Evolutionary conservation across 352 stramenopile genomes (phyloP).

Genomic region (Halophytophthora polymorphica): DNA sequence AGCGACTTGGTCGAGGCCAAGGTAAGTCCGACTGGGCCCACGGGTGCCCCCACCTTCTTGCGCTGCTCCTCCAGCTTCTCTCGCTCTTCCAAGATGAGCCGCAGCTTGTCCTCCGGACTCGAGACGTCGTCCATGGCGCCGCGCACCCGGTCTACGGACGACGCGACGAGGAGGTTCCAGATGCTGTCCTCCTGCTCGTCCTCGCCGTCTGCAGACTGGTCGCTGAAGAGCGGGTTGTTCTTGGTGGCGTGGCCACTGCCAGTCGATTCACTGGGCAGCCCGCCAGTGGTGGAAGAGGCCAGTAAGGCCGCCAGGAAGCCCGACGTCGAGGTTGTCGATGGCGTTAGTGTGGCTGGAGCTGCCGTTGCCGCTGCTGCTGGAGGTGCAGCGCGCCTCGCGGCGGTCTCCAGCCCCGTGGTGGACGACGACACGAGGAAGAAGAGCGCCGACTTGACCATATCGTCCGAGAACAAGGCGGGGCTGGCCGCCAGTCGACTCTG

Average conservation of each 20-base stretch:
- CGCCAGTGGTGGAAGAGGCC: slow-evolving; percentile 47
- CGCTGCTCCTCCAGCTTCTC: slow-evolving; percentile 61
- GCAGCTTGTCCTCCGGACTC: slow-evolving; percentile 48
- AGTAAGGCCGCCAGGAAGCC: slow-evolving; percentile 46
- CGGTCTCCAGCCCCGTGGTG: slow-evolving; percentile 35
- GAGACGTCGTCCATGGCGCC: slow-evolving; percentile 39
- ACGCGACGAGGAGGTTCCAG: slow-evolving; percentile 66
- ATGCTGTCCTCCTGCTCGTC: slow-evolving; percentile 61
- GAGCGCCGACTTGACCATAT: slow-evolving; percentile 55
- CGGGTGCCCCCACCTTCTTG: slow-evolving; percentile 31
- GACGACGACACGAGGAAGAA: slow-evolving; percentile 65
- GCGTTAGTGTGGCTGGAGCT: slow-evolving; percentile 2
- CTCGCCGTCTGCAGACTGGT: slow-evolving; percentile 39
- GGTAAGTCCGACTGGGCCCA: slow-evolving; percentile 10
- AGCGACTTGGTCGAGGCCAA: background rate
- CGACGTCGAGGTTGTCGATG: slow-evolving; percentile 29
- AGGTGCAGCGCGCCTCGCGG: background rate
- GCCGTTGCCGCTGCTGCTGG: background rate
- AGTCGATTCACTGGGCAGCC: slow-evolving; percentile 6
- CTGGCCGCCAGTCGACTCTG: background rate
- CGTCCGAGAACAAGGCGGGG: slow-evolving; percentile 48
- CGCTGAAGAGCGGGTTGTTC: slow-evolving; percentile 50
- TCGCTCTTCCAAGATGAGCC: slow-evolving; percentile 59
- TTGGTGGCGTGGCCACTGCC: slow-evolving; percentile 3
- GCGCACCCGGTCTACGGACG: slow-evolving; percentile 67